Evolutionary conservation across 2,329 filamentous ascomycete genomes (phyloP).

Genomic region (Trichoderma atroviride): DNA sequence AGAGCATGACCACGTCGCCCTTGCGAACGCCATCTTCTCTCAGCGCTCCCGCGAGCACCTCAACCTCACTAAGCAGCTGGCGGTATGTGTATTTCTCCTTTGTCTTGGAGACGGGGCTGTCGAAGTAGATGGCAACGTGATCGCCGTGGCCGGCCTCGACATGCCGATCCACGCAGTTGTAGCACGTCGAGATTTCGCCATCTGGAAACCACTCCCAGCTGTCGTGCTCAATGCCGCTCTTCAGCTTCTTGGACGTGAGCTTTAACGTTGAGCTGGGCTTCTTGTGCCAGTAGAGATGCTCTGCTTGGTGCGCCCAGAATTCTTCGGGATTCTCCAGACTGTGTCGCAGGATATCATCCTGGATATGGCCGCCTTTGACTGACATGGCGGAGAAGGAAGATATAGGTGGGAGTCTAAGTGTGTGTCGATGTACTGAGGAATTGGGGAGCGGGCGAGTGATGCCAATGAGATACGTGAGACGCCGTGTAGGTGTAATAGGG

Average conservation of each 20-base stretch:
- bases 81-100: slow-evolving; percentile 76
- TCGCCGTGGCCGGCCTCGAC: slow-evolving; percentile 78
- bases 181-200: slow-evolving; percentile 87
- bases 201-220: slow-evolving; percentile 91
- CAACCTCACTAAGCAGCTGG: slow-evolving; percentile 76
- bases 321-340: slow-evolving; percentile 70
- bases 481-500: background rate
- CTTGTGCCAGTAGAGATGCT: slow-evolving; percentile 79
- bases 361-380: slow-evolving; percentile 38
- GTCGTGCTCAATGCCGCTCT: slow-evolving; percentile 64
- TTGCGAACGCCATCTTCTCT: slow-evolving; percentile 78
- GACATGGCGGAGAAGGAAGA: slow-evolving; percentile 28
- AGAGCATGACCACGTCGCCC: slow-evolving; percentile 87
- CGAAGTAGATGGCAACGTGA: slow-evolving; percentile 77
- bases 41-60: slow-evolving; percentile 78
- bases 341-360: slow-evolving; percentile 54
- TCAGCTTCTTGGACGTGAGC: slow-evolving; percentile 63
- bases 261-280: slow-evolving; percentile 66
- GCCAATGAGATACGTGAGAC: background rate
- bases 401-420: background rate
- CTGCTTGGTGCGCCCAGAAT: slow-evolving; percentile 78
- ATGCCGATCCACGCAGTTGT: slow-evolving; percentile 89
- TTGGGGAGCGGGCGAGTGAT: background rate
- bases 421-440: background rate
- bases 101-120: slow-evolving; percentile 77